Evolutionary conservation across 2,329 filamentous ascomycete species (phyloP).

Genomic region (Cytospora paraplurivora): DNA sequence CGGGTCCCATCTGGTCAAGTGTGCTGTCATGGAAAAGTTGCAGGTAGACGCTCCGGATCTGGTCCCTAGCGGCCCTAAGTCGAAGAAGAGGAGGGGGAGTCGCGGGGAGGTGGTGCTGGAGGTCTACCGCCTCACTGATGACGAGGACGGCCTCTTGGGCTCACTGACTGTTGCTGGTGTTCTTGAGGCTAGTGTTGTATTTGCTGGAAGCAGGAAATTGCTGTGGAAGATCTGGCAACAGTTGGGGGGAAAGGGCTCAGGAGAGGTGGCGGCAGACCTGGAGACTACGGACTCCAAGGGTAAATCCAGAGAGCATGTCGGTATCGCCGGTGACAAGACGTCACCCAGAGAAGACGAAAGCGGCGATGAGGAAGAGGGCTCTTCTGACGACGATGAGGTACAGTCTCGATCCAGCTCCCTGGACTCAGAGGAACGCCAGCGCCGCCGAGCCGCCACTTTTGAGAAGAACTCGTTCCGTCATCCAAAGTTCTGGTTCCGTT

Average conservation of each 20-base stretch:
- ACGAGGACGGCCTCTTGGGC: conserved; percentile 31
- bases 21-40: conserved; percentile 21
- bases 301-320: background rate
- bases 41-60: background rate
- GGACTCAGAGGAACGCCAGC: conserved; percentile 24
- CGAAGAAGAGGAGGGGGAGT: conserved; percentile 9
- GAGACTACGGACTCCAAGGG: background rate
- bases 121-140: conserved; percentile 31
- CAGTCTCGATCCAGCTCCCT: conserved; percentile 12
- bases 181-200: conserved; percentile 29
- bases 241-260: conserved; percentile 13
- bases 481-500: conserved; percentile 34
- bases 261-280: background rate
- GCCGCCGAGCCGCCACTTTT: conserved; percentile 30
- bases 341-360: background rate
- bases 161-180: conserved; percentile 18
- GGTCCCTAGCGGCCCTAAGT: conserved; percentile 8
- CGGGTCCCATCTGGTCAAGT: conserved; percentile 31
- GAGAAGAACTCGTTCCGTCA: conserved; percentile 34
- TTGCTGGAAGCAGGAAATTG: conserved; percentile 31
- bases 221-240: conserved; percentile 25
- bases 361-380: conserved; percentile 1
- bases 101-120: conserved; percentile 28
- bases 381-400: conserved; percentile 10
- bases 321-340: conserved; percentile 5